Evolutionary conservation across 176 grass and related monocot genomes (phyloP).

Genomic region (Elymus sibiricus): DNA sequence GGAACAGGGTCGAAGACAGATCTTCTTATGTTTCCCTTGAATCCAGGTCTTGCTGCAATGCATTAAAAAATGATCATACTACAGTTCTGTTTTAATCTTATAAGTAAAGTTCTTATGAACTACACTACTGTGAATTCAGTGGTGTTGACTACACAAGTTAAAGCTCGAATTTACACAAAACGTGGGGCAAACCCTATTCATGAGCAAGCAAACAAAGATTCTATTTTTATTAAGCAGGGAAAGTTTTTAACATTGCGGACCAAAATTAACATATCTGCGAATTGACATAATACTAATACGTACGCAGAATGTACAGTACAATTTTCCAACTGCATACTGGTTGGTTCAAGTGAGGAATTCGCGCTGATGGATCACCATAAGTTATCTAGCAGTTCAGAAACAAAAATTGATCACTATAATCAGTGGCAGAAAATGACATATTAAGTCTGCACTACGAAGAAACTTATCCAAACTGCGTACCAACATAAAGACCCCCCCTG

Average conservation of each 20-base stretch:
- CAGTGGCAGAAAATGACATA: not conserved
- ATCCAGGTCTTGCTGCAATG: conserved; percentile 86
- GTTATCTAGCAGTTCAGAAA: conserved; percentile 73
- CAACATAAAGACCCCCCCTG: conserved; percentile 88
- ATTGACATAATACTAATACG: conserved; percentile 17
- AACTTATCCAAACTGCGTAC: conserved; percentile 37
- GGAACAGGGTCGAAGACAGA: conserved; percentile 80
- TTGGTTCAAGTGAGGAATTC: conserved; percentile 81
- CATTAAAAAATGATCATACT: conserved; percentile 10
- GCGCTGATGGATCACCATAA: conserved; percentile 88
- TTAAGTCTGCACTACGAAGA: not conserved
- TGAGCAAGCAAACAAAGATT: not conserved
- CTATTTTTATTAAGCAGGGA: conserved; percentile 4
- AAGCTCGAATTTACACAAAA: not conserved
- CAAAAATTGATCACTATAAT: conserved; percentile 16
- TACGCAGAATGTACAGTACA: conserved; percentile 83
- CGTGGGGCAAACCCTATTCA: not conserved
- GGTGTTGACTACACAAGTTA: not conserved
- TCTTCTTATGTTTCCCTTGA: conserved; percentile 46
- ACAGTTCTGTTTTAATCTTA: not conserved
- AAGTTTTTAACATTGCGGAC: not conserved
- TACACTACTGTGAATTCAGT: not conserved
- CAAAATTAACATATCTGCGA: conserved; percentile 7
- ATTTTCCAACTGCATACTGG: conserved; percentile 76
- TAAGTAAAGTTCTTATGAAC: not conserved